Conservation (phyloP, 2,329 filamentous ascomycete genomes). For the Fusarium vanettenii region DNA sequence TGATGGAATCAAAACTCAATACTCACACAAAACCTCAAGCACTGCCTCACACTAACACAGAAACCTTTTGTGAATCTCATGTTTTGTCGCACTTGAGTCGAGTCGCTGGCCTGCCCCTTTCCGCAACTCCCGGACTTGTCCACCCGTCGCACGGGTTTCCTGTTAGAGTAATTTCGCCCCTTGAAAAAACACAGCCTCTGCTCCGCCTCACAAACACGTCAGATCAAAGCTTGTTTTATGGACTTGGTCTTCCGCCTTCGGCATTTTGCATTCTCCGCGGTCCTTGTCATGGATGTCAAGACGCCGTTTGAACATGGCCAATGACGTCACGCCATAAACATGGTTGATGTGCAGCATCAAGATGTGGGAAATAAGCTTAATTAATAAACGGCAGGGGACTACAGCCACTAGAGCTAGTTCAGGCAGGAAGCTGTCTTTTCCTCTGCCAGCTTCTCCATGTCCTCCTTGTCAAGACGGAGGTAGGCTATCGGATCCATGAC, state of each 20-base stretch:
- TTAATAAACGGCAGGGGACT: neutral
- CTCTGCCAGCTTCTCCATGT: neutral
- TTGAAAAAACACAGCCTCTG: neutral
- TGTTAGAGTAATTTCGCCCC: neutral
- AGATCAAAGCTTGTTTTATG: slow-evolving; percentile 1
- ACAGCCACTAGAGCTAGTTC: neutral
- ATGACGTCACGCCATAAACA: neutral
- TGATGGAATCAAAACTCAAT: neutral
- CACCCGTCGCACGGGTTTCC: neutral
- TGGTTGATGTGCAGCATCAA: neutral
- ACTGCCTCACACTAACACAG: neutral
- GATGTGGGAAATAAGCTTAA: slow-evolving; percentile 1
- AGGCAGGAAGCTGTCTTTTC: neutral
- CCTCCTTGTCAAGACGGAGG: slow-evolving; percentile 14
- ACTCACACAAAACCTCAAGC: neutral
- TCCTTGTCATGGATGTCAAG: neutral
- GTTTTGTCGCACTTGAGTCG: neutral
- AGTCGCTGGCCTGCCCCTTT: neutral
- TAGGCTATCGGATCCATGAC: neutral
- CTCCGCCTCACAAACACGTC: slow-evolving; percentile 17
- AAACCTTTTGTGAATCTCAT: neutral
- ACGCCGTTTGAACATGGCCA: neutral
- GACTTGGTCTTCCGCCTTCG: neutral
- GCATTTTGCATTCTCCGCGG: neutral
- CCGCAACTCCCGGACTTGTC: neutral